Conservation (phyloP, 2,329 filamentous ascomycete genomes). For the Cladophialophora carrionii region DNA sequence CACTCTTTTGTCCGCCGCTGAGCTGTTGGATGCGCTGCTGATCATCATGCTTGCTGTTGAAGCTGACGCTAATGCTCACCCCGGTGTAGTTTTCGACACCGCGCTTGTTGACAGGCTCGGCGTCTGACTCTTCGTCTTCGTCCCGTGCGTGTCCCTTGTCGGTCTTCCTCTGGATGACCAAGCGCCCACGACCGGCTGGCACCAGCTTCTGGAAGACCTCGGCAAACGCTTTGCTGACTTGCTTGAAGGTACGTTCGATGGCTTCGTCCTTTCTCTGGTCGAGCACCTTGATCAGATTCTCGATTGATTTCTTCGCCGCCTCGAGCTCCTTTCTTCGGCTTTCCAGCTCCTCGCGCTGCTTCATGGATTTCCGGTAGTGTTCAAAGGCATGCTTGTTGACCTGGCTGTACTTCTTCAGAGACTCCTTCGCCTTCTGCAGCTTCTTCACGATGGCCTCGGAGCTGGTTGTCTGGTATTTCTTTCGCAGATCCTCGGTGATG, state of each 20-base stretch:
- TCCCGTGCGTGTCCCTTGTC: constrained; percentile 68
- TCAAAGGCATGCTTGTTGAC: constrained; percentile 99
- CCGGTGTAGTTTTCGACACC: constrained; percentile 92
- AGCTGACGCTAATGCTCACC: constrained; percentile 94
- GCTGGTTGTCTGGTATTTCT: constrained; percentile 83
- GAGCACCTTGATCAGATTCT: constrained; percentile 87
- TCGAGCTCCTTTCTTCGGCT: constrained; percentile 86
- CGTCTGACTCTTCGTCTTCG: constrained; percentile 65
- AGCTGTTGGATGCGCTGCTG: constrained; percentile 98
- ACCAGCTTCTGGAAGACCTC: constrained; percentile 94
- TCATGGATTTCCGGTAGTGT: constrained; percentile 96
- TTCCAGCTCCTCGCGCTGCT: constrained; percentile 82
- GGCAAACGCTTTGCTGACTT: constrained; percentile 91
- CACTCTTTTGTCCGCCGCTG: constrained; percentile 95
- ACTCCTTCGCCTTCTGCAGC: constrained; percentile 88
- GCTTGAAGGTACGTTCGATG: constrained; percentile 97
- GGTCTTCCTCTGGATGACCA: constrained; percentile 89
- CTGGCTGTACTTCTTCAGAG: constrained; percentile 78
- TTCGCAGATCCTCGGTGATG: constrained; percentile 89
- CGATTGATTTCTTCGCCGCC: constrained; percentile 81
- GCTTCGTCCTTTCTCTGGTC: constrained; percentile 97
- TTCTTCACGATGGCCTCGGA: constrained; percentile 72
- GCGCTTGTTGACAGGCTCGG: constrained; percentile 60
- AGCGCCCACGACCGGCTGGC: constrained; percentile 84
- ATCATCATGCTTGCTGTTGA: constrained; percentile 98